phyloP scores from a whole-genome alignment of 2,329 filamentous ascomycete genomes.

The Rosellinia necatrix region DNA sequence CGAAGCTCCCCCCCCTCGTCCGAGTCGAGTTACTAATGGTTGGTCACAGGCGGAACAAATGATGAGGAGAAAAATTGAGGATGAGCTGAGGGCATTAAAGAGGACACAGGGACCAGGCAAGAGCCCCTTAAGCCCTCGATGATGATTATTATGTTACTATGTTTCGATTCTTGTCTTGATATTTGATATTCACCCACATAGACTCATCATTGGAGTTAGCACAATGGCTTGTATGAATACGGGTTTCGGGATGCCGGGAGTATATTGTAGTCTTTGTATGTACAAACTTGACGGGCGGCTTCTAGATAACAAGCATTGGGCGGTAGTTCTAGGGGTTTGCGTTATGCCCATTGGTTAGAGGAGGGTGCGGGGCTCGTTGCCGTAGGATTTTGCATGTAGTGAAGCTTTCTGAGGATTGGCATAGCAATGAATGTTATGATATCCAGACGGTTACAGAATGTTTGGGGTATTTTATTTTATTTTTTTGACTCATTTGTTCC shows the following conservation, averaged over 20 bases:
- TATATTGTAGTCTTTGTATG: slow-evolving; percentile 22
- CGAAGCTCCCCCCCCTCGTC: background rate
- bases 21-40: slow-evolving; percentile 24
- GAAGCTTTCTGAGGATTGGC: slow-evolving; percentile 4
- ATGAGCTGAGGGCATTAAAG: slow-evolving; percentile 40
- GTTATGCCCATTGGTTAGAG: slow-evolving; percentile 22
- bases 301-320: slow-evolving; percentile 26
- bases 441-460: slow-evolving; percentile 1
- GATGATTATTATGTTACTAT: slow-evolving; percentile 14
- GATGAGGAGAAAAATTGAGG: slow-evolving; percentile 40
- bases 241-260: slow-evolving; percentile 21
- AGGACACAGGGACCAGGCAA: slow-evolving; percentile 38
- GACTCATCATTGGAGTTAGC: background rate
- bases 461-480: background rate
- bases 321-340: slow-evolving; percentile 18
- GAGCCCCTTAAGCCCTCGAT: slow-evolving; percentile 33
- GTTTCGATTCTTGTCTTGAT: slow-evolving; percentile 12
- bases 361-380: slow-evolving; percentile 1
- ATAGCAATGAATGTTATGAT: slow-evolving; percentile 21
- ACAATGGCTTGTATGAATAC: slow-evolving; percentile 15
- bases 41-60: slow-evolving; percentile 39
- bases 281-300: slow-evolving; percentile 19
- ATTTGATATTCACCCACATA: slow-evolving; percentile 14
- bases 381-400: slow-evolving; percentile 13
- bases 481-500: background rate